These are phyloP conservation scores for Exophiala mesophila DNA, from an alignment of 2,329 filamentous ascomycete species.

Conservation along the genomic window DNA sequence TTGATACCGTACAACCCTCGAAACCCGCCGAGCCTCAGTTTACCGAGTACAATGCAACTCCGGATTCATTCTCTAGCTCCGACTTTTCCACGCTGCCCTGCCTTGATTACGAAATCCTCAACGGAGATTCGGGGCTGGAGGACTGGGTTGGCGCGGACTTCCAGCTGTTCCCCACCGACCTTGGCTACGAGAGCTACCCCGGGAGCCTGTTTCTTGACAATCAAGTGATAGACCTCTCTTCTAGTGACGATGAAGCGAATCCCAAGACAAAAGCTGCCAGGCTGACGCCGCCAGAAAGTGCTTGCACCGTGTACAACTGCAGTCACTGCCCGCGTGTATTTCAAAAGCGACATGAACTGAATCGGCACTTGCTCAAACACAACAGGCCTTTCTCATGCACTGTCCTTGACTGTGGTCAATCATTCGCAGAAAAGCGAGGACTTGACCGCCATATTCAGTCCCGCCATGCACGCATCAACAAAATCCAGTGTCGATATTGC, in stretches of 20 bases:
- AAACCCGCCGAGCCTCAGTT: too few relatives aligned
- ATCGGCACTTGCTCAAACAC: constrained; percentile 13
- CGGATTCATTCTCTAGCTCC: too few relatives aligned
- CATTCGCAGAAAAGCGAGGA: constrained; percentile 16
- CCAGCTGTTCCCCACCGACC: constrained; percentile 3
- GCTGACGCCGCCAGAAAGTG: too few relatives aligned
- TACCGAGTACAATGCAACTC: too few relatives aligned
- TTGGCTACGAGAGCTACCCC: background rate
- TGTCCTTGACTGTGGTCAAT: constrained; percentile 5
- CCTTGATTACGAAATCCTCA: constrained; percentile 13
- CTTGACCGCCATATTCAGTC: constrained; percentile 11
- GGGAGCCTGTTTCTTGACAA: background rate
- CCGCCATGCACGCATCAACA: constrained; percentile 6
- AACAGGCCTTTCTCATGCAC: constrained; percentile 9
- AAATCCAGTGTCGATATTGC: constrained; percentile 8
- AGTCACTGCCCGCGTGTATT: constrained; percentile 10
- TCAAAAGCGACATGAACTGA: constrained; percentile 12
- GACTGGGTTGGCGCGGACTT: constrained; percentile 7
- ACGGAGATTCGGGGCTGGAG: constrained; percentile 8
- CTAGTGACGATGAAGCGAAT: too few relatives aligned
- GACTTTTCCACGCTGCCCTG: background rate
- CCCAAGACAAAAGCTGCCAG: too few relatives aligned
- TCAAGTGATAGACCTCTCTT: too few relatives aligned
- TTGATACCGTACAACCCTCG: too few relatives aligned
- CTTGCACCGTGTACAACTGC: too few relatives aligned